phyloP scores from a whole-genome alignment of 331 rosid species.

The Rosa hybrid region DNA sequence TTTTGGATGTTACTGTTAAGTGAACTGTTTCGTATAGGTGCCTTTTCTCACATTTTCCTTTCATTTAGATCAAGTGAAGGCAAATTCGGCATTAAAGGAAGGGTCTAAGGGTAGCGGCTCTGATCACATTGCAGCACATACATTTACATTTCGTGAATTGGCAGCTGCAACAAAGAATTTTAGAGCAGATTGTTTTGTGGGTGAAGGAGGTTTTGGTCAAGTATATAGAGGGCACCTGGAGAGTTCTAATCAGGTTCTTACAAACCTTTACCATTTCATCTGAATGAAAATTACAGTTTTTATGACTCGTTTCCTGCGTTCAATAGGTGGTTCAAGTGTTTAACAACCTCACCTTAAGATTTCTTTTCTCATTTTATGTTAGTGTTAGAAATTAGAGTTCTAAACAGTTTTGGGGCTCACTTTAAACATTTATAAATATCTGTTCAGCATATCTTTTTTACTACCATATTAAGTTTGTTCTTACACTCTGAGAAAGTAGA shows the following conservation, averaged over 20 bases:
- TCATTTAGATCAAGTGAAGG: conserved; percentile 27
- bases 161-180: conserved; percentile 43
- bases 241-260: conserved; percentile 36
- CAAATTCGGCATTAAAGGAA: conserved; percentile 20
- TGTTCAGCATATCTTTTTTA: neutral
- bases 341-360: neutral
- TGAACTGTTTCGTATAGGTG: neutral
- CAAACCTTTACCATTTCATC: neutral
- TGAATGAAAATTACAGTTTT: neutral
- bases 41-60: neutral
- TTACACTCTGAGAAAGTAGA: neutral
- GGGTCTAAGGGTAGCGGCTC: conserved; percentile 19
- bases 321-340: neutral
- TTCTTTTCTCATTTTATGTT: neutral
- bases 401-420: neutral
- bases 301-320: neutral
- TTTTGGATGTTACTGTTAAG: neutral
- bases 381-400: neutral
- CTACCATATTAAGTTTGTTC: neutral
- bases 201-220: conserved; percentile 50
- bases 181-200: conserved; percentile 43
- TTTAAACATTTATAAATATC: neutral
- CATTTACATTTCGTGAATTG: conserved; percentile 45
- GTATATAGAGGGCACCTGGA: conserved; percentile 46
- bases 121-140: conserved; percentile 46